Evolutionary conservation across 106 monocot species (phyloP).

Genomic region (Dioscorea dumetorum): DNA sequence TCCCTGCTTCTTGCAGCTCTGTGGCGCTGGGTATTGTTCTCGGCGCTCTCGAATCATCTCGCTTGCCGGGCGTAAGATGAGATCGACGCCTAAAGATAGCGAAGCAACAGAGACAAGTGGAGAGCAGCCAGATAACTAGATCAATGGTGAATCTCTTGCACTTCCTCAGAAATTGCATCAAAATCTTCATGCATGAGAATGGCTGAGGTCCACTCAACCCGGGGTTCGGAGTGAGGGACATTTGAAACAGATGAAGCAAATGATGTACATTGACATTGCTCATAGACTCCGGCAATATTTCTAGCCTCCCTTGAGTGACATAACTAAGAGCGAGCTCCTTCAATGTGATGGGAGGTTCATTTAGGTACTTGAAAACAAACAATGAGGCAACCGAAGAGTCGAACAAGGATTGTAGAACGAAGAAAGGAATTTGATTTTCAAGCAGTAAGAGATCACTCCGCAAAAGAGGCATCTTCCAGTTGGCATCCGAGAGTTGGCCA

Average conservation of each 20-base stretch:
- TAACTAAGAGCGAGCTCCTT: neutral
- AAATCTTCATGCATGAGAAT: too few relatives aligned
- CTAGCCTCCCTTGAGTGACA: neutral
- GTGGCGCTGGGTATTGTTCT: conserved; percentile 73
- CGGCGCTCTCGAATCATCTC: conserved; percentile 50
- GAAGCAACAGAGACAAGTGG: too few relatives aligned
- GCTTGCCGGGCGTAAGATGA: conserved; percentile 14
- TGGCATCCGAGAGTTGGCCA: conserved; percentile 67
- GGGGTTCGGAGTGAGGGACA: neutral
- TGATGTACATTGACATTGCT: neutral
- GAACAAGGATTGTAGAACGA: conserved; percentile 51
- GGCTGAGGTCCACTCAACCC: too few relatives aligned
- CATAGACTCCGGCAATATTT: neutral
- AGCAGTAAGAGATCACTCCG: conserved; percentile 83
- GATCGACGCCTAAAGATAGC: too few relatives aligned
- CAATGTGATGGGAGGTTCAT: neutral
- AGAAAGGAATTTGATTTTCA: conserved; percentile 81
- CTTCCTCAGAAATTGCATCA: too few relatives aligned
- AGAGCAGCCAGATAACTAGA: too few relatives aligned
- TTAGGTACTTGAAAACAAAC: neutral
- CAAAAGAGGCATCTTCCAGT: conserved; percentile 52
- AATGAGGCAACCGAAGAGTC: conserved; percentile 1
- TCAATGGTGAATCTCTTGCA: too few relatives aligned
- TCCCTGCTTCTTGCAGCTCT: conserved; percentile 55
- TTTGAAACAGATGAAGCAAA: neutral